Evolutionary conservation across 345 rosid species (phyloP).

Genomic region (Gossypium bickii): DNA sequence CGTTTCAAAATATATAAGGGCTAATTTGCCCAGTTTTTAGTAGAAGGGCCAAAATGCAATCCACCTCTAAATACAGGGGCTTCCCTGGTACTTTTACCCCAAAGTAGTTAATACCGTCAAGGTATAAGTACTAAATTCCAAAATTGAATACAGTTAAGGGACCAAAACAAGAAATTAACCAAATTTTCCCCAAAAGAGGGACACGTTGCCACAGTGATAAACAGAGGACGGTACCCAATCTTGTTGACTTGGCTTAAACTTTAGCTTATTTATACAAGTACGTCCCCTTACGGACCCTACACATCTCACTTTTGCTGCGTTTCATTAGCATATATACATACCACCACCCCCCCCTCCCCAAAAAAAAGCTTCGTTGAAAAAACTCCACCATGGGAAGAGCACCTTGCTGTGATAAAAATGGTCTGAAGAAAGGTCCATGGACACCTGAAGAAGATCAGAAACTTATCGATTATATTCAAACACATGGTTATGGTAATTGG

Average conservation of each 20-base stretch:
- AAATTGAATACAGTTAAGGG: no score
- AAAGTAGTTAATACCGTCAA: no score
- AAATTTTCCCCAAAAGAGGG: constrained; percentile 20
- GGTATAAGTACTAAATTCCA: no score
- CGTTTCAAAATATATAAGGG: no score
- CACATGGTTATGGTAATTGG: constrained; percentile 86
- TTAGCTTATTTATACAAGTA: constrained; percentile 38
- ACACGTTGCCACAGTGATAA: constrained; percentile 52
- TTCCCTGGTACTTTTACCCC: no score
- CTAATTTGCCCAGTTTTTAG: no score
- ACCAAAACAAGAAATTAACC: not conserved
- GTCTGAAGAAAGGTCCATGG: constrained; percentile 88
- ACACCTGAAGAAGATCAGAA: constrained; percentile 80
- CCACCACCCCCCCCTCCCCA: no score
- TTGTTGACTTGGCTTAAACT: constrained; percentile 46
- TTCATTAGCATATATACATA: no score
- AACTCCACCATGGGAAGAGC: constrained; percentile 52
- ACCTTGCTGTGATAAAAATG: constrained; percentile 83
- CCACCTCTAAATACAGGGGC: no score
- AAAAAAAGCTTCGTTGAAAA: no score
- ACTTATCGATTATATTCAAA: constrained; percentile 58
- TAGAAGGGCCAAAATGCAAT: no score
- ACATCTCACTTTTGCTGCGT: not conserved
- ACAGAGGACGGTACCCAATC: constrained; percentile 91
- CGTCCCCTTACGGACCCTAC: constrained; percentile 34